Evolutionary conservation across 192 early-diverging fungal species (phyloP).

Genomic region (Mortierella claussenii): DNA sequence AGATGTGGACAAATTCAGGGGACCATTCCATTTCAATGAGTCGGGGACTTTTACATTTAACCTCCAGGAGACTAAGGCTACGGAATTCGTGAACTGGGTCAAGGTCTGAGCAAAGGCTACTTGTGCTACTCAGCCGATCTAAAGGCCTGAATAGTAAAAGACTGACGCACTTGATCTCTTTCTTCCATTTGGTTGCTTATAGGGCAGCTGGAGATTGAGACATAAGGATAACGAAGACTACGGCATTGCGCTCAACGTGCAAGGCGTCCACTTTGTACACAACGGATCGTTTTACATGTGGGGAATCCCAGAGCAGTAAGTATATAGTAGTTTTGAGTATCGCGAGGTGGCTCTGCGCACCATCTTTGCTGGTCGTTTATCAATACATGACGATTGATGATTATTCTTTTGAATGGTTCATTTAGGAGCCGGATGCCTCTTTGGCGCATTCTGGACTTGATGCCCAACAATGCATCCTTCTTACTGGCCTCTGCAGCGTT

Average conservation of each 20-base stretch:
- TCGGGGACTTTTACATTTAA: slow-evolving; percentile 41
- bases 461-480: slow-evolving; percentile 55
- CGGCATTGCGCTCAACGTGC: slow-evolving; percentile 56
- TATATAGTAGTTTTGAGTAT: neutral
- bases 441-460: slow-evolving; percentile 56
- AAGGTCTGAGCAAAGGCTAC: too few relatives aligned
- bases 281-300: slow-evolving; percentile 64
- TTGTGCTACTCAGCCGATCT: too few relatives aligned
- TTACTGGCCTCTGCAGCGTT: slow-evolving; percentile 34
- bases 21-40: slow-evolving; percentile 37
- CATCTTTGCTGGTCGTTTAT: too few relatives aligned
- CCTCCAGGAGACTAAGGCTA: slow-evolving; percentile 46
- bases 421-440: slow-evolving; percentile 36
- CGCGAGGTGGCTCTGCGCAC: neutral
- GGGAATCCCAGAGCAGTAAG: slow-evolving; percentile 58
- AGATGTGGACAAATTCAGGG: slow-evolving; percentile 29
- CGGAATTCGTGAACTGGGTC: slow-evolving; percentile 58
- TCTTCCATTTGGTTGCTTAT: neutral
- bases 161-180: neutral
- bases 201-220: slow-evolving; percentile 59
- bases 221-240: slow-evolving; percentile 59
- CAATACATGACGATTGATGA: too few relatives aligned
- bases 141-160: neutral
- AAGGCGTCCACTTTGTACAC: slow-evolving; percentile 63
- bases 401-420: too few relatives aligned